phyloP scores from a whole-genome alignment of 2,329 filamentous ascomycete species.

The Aspergillus arachidicola region DNA sequence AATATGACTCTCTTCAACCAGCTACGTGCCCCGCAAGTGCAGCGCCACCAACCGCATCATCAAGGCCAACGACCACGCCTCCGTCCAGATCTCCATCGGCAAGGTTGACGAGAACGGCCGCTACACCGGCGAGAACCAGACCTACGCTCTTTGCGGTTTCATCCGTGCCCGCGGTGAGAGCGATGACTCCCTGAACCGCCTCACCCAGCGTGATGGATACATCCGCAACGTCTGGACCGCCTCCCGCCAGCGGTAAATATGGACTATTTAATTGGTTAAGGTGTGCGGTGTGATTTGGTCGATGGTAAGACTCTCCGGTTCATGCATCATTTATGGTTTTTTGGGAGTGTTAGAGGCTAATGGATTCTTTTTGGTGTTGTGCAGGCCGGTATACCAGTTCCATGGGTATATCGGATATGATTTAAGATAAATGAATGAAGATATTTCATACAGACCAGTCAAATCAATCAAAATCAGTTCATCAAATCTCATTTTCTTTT shows the following conservation, averaged over 20 bases:
- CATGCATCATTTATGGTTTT: neutral
- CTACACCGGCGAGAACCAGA: slow-evolving; percentile 94
- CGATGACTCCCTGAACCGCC: slow-evolving; percentile 93
- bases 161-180: slow-evolving; percentile 97
- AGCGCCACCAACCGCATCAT: slow-evolving; percentile 99
- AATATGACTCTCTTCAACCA: slow-evolving; percentile 42
- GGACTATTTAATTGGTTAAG: slow-evolving; percentile 5
- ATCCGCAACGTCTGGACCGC: slow-evolving; percentile 96
- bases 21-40: slow-evolving; percentile 99
- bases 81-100: slow-evolving; percentile 93
- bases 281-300: slow-evolving; percentile 14
- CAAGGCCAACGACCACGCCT: slow-evolving; percentile 99
- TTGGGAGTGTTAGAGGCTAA: neutral
- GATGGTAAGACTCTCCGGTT: slow-evolving; percentile 25
- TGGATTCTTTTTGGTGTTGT: neutral
- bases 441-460: slow-evolving; percentile 6
- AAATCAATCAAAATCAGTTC: slow-evolving; percentile 4
- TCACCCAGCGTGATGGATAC: slow-evolving; percentile 93
- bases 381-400: neutral
- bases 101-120: slow-evolving; percentile 99
- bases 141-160: slow-evolving; percentile 96
- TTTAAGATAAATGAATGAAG: slow-evolving; percentile 14
- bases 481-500: neutral
- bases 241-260: slow-evolving; percentile 55
- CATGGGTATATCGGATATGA: slow-evolving; percentile 2